Conservation (phyloP, 2,329 filamentous ascomycete species). For the Sporothrix globosa region DNA sequence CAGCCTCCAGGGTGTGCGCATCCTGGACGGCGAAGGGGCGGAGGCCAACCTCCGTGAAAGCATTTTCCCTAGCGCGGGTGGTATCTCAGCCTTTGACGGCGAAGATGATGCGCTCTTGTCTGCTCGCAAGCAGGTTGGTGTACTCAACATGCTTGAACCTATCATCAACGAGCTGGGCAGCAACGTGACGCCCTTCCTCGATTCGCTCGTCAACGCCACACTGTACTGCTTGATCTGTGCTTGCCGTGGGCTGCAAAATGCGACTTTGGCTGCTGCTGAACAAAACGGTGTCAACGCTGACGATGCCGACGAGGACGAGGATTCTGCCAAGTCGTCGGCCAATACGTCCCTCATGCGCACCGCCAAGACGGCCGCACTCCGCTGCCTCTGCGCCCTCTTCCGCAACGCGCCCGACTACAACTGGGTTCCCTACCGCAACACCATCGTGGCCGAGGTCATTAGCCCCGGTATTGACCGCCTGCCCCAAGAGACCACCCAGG, state of each 20-base stretch:
- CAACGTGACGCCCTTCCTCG: constrained; percentile 68
- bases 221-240: constrained; percentile 79
- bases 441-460: constrained; percentile 75
- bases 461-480: constrained; percentile 77
- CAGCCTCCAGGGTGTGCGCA: constrained; percentile 62
- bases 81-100: neutral
- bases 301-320: neutral
- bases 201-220: constrained; percentile 72
- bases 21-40: constrained; percentile 51
- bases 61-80: constrained; percentile 49
- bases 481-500: constrained; percentile 83
- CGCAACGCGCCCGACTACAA: constrained; percentile 68
- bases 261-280: constrained; percentile 33
- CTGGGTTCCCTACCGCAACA: constrained; percentile 71
- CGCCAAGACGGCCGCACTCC: constrained; percentile 73
- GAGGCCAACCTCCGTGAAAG: constrained; percentile 51
- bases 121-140: constrained; percentile 81
- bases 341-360: constrained; percentile 64
- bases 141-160: constrained; percentile 87
- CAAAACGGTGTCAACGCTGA: constrained; percentile 48
- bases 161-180: constrained; percentile 83
- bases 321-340: neutral
- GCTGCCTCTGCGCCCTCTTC: constrained; percentile 80
- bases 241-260: constrained; percentile 57
- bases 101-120: constrained; percentile 52